Conservation (phyloP, 306 rosid species). For the Amphicarpaea edgeworthii region DNA sequence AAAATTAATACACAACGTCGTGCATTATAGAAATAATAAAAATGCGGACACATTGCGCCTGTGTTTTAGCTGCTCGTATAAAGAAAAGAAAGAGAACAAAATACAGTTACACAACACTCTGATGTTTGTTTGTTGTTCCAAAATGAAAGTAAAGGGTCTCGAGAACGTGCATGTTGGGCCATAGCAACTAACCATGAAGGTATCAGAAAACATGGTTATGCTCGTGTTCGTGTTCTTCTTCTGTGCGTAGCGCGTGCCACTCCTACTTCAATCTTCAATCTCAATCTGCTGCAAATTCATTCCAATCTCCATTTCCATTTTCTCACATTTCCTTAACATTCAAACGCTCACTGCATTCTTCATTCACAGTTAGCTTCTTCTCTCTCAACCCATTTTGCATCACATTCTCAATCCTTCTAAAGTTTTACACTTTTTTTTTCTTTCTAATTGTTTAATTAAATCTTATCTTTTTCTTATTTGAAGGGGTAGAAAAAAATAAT, state of each 20-base stretch:
- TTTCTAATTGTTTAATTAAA: conserved; percentile 23
- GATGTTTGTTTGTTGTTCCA: neutral
- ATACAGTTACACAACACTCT: neutral
- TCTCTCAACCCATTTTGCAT: neutral
- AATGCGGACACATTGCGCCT: no score
- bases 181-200: neutral
- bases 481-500: neutral
- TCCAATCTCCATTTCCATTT: neutral
- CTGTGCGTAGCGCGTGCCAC: conserved; percentile 40
- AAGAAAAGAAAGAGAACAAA: neutral
- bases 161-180: conserved; percentile 21
- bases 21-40: no score
- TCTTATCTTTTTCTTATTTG: conserved; percentile 22
- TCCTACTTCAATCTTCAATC: conserved; percentile 26
- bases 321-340: neutral
- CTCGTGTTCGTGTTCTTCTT: neutral
- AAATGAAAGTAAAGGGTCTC: neutral
- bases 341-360: conserved; percentile 17
- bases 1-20: no score
- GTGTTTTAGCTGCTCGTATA: no score
- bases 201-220: conserved; percentile 16
- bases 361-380: conserved; percentile 43
- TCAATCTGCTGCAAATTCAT: neutral
- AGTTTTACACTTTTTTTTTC: neutral
- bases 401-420: conserved; percentile 26